Evolutionary conservation across 1,139 yeast species (phyloP).

Genomic region (Eremothecium coryli): DNA sequence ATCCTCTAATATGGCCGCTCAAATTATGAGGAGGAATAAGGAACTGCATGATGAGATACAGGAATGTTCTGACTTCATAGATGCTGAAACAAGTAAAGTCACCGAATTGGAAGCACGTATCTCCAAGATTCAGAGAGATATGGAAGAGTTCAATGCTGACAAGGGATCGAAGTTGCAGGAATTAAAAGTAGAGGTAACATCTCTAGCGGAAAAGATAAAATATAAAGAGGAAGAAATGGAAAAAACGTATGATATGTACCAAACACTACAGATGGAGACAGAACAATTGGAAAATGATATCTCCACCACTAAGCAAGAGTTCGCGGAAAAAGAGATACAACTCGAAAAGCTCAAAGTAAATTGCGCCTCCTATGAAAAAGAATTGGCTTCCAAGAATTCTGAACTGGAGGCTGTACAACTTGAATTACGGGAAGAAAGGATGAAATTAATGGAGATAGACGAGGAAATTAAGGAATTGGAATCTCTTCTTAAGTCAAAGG

Average conservation of each 20-base stretch:
- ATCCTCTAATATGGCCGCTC: slow-evolving; percentile 47
- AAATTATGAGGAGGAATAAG: slow-evolving; percentile 43
- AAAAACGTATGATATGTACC: slow-evolving; percentile 45
- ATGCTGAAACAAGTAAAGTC: slow-evolving; percentile 31
- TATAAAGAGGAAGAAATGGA: slow-evolving; percentile 39
- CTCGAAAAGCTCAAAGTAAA: slow-evolving; percentile 38
- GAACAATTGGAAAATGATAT: slow-evolving; percentile 63
- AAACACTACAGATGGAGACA: slow-evolving; percentile 56
- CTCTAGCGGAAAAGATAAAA: slow-evolving; percentile 34
- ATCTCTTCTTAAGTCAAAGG: slow-evolving; percentile 43
- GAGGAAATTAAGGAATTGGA: slow-evolving; percentile 69
- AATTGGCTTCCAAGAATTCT: slow-evolving; percentile 21
- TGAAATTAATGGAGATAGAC: slow-evolving; percentile 57
- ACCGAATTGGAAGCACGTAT: slow-evolving; percentile 37
- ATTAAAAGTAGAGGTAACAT: slow-evolving; percentile 47
- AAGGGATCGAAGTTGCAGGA: slow-evolving; percentile 73
- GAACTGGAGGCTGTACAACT: slow-evolving; percentile 16
- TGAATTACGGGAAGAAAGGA: slow-evolving; percentile 43
- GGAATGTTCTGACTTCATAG: slow-evolving; percentile 36
- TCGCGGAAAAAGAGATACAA: slow-evolving; percentile 31
- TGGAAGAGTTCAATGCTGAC: slow-evolving; percentile 69
- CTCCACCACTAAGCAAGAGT: slow-evolving; percentile 37
- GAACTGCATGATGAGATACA: slow-evolving; percentile 43
- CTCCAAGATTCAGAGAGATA: slow-evolving; percentile 58
- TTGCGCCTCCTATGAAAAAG: slow-evolving; percentile 26